Evolutionary conservation across 1,284 basidiomycete species (phyloP).

Genomic region (Tilletia indica): DNA sequence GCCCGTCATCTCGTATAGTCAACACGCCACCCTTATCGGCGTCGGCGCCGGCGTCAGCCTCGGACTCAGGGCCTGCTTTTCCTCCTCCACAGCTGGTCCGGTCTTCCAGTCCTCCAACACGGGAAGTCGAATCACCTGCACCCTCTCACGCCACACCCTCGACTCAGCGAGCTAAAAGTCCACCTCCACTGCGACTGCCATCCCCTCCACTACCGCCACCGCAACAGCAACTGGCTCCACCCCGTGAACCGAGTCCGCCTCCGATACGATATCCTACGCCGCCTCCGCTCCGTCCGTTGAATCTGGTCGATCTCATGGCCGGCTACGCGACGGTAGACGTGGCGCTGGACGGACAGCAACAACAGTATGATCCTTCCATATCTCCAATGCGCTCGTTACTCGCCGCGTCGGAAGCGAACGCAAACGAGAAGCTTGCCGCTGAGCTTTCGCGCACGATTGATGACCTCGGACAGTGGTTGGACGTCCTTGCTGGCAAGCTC

Average conservation of each 20-base stretch:
- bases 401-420: slow-evolving; percentile 49
- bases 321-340: not conserved
- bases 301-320: slow-evolving; percentile 64
- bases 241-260: not conserved
- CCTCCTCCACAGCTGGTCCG: too few species aligned
- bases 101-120: not conserved
- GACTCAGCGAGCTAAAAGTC: not conserved
- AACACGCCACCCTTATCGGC: too few species aligned
- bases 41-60: too few species aligned
- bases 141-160: not conserved
- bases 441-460: slow-evolving; percentile 75
- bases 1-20: too few species aligned
- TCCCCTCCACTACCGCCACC: not conserved
- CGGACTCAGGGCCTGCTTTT: too few species aligned
- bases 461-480: slow-evolving; percentile 76
- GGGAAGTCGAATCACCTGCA: not conserved
- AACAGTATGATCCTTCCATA: too few species aligned
- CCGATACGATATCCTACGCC: slow-evolving; percentile 2
- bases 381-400: not conserved
- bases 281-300: slow-evolving; percentile 65
- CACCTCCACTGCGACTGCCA: not conserved
- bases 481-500: slow-evolving; percentile 60
- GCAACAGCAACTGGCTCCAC: not conserved
- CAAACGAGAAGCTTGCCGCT: slow-evolving; percentile 67
- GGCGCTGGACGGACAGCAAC: too few species aligned